Evolutionary conservation across 495 filamentous ascomycete genomes (phyloP).

Genomic region (Neurospora terricola): DNA sequence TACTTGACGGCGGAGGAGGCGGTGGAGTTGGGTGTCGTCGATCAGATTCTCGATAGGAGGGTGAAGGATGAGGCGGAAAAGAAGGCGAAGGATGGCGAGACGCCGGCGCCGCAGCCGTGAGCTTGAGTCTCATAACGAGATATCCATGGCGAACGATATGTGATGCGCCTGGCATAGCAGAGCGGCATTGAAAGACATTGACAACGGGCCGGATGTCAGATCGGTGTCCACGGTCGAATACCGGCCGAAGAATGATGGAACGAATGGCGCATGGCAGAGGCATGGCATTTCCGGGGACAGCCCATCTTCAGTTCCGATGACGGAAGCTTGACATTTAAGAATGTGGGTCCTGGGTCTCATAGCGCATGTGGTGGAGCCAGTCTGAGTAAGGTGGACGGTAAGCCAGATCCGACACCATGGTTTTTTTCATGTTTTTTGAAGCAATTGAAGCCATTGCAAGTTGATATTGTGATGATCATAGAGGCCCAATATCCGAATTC

Average conservation of each 20-base stretch:
- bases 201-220: background rate
- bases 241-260: background rate
- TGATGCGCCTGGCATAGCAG: background rate
- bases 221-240: background rate
- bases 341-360: background rate
- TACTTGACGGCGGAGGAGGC: slow-evolving; percentile 88
- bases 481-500: background rate
- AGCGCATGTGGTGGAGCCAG: background rate
- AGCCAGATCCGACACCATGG: background rate
- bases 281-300: background rate
- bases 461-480: background rate
- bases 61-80: slow-evolving; percentile 19
- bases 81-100: slow-evolving; percentile 11
- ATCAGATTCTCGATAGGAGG: slow-evolving; percentile 64
- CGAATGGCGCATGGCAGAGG: background rate
- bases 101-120: slow-evolving; percentile 16
- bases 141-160: background rate
- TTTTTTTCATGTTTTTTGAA: background rate
- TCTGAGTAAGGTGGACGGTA: background rate
- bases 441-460: background rate
- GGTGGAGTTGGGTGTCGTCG: slow-evolving; percentile 78
- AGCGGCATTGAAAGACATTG: background rate
- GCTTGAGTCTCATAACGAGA: background rate
- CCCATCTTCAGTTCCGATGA: slow-evolving; percentile 6
- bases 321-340: slow-evolving; percentile 2